These are phyloP conservation scores for Rhinocladiella similis DNA, from an alignment of 2,329 filamentous ascomycete species.

Conservation along the genomic window DNA sequence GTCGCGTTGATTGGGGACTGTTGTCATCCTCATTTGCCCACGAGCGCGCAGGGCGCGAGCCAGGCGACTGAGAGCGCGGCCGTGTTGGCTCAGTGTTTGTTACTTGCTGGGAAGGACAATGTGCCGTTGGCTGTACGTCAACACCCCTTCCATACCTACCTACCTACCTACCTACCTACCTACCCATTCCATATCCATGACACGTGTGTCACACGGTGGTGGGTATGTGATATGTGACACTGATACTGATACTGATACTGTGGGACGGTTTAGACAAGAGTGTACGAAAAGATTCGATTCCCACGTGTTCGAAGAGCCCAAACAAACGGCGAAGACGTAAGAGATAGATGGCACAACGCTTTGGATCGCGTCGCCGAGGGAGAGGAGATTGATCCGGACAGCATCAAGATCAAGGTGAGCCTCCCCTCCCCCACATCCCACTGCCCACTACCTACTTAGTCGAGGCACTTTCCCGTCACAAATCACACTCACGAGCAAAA, in stretches of 20 bases:
- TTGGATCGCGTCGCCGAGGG: constrained; percentile 45
- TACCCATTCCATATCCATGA: too few relatives aligned
- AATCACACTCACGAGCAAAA: too few relatives aligned
- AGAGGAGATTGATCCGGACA: constrained; percentile 50
- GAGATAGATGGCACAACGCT: constrained; percentile 55
- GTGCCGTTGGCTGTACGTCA: constrained; percentile 19
- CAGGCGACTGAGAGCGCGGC: constrained; percentile 47
- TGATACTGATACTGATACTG: not conserved
- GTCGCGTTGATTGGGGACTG: constrained; percentile 39
- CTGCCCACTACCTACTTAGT: not conserved
- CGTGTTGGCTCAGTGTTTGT: constrained; percentile 32
- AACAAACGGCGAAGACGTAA: constrained; percentile 49
- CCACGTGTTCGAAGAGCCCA: constrained; percentile 48
- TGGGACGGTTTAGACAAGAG: constrained; percentile 39
- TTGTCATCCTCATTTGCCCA: constrained; percentile 43
- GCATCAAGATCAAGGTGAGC: constrained; percentile 43
- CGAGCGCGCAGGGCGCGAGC: constrained; percentile 45
- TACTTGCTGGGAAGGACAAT: constrained; percentile 20
- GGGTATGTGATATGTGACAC: too few relatives aligned
- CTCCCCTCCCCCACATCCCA: not conserved
- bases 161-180: too few relatives aligned
- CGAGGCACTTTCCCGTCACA: not conserved
- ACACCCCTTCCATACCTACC: not conserved
- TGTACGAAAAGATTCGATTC: constrained; percentile 29
- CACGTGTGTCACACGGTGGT: too few relatives aligned